These are phyloP conservation scores for Tuber melanosporum DNA, from an alignment of 495 filamentous ascomycete genomes.

Conservation along the genomic window DNA sequence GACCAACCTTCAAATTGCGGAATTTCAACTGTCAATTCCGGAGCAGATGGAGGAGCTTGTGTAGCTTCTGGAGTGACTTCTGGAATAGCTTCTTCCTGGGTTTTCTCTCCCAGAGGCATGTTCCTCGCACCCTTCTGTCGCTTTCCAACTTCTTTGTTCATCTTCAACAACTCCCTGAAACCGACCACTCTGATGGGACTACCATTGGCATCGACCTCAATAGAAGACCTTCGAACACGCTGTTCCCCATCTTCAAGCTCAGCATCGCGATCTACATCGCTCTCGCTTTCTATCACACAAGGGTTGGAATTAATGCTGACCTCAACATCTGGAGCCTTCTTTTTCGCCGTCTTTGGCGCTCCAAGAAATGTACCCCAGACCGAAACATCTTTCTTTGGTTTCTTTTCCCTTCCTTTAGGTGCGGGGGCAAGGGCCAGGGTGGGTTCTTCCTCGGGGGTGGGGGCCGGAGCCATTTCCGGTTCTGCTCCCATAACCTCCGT, in stretches of 20 bases:
- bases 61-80: slow-evolving; percentile 13
- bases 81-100: slow-evolving; percentile 21
- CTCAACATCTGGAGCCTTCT: slow-evolving; percentile 25
- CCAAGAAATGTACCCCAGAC: slow-evolving; percentile 27
- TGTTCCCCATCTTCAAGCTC: slow-evolving; percentile 21
- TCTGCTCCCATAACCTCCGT: slow-evolving; percentile 19
- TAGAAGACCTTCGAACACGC: slow-evolving; percentile 30
- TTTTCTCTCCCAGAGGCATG: slow-evolving; percentile 17
- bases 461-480: slow-evolving; percentile 3
- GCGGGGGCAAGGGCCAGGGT: slow-evolving; percentile 9
- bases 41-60: not conserved
- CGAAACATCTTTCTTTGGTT: slow-evolving; percentile 27
- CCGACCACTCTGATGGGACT: slow-evolving; percentile 34
- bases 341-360: slow-evolving; percentile 29
- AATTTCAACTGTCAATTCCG: not conserved
- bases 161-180: slow-evolving; percentile 38
- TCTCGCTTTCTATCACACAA: slow-evolving; percentile 9
- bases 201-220: slow-evolving; percentile 35
- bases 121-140: slow-evolving; percentile 27
- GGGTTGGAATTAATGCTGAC: slow-evolving; percentile 25
- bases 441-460: slow-evolving; percentile 9
- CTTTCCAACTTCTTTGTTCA: slow-evolving; percentile 36
- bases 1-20: slow-evolving; percentile 26
- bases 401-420: slow-evolving; percentile 18
- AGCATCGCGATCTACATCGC: slow-evolving; percentile 15